Evolutionary conservation across 163 green algal genomes (phyloP).

Genomic region (Chlorella variabilis): DNA sequence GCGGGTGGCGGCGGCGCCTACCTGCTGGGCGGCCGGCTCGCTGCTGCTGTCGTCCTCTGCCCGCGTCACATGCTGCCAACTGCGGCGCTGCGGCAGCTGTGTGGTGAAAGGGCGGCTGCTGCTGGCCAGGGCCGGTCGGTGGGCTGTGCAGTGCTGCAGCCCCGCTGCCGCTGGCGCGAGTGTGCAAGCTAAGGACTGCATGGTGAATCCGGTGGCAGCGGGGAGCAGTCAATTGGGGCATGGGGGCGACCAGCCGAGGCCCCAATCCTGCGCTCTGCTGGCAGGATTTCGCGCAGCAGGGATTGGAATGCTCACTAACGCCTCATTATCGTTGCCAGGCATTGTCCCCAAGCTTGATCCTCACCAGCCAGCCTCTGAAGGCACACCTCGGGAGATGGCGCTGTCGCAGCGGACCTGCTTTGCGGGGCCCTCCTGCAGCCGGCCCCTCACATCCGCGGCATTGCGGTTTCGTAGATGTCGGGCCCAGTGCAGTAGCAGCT

Average conservation of each 20-base stretch:
- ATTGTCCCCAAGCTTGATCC: too few species aligned
- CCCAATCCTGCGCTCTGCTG: not conserved
- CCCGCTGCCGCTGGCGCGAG: not conserved
- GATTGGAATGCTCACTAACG: too few species aligned
- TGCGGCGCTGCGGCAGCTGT: not conserved
- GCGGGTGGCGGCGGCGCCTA: not conserved
- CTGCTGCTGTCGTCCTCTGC: slow-evolving; percentile 26
- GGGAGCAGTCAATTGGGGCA: not conserved
- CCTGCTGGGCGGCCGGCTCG: slow-evolving; percentile 29
- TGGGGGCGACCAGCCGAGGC: too few species aligned
- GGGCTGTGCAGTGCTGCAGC: not conserved
- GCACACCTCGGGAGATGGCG: too few species aligned
- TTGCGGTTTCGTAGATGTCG: not conserved
- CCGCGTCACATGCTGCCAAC: not conserved
- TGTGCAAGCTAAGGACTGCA: not conserved
- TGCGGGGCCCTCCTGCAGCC: not conserved
- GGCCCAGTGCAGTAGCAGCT: not conserved
- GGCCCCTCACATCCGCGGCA: not conserved
- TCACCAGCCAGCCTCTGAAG: too few species aligned
- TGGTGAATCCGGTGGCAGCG: not conserved
- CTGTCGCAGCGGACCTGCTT: slow-evolving; percentile 9
- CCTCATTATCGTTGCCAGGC: too few species aligned
- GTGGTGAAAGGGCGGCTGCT: slow-evolving; percentile 7
- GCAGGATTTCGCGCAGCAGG: too few species aligned
- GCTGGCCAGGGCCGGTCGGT: not conserved